Base-by-base conservation (phyloP, 1,284 basidiomycete species). In the Sporisorium graminicola region DNA sequence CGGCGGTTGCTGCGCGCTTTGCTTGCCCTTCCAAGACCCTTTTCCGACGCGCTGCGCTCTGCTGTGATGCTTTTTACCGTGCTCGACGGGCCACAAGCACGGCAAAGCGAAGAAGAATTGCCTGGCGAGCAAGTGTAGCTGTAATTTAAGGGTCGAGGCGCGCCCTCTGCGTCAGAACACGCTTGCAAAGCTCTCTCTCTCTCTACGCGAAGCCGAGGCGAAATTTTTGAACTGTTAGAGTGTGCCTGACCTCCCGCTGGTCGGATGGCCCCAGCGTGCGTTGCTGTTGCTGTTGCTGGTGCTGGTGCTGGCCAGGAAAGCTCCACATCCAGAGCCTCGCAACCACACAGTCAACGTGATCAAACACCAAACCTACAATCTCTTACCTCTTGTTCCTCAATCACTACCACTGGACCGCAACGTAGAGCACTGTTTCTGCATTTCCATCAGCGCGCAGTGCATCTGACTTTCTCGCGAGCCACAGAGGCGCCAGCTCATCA, bases 401-500 rank as follows among this genome's bases (percentile, higher is more conserved):
- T 35, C 35, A 35, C 13, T 35, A 10, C 29, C 10, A 35, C 7
- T 13, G 3, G 35, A 13, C 3, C 35, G 14, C 8, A 35, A 35
- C 7, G 35, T 13, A 35, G 10, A 4, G 37, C 16, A 9, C 20
- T 43, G 22, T 33, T 43, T 18, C 16, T 18, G 16, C 37, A 40
- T 40, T 46, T 27, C 50, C 4, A 18, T 26, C 35, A 53, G 24
- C 10, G 47, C 26, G 14, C 16, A 24, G 47, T n/a, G 14, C 16
- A 24, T 52, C 9, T 16, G 49, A 12, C 31, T 40, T 22, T 47
- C 37, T 24, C 5, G 12, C 13, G 3, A 55, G 27, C 12, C 43
- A 27, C 12, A 31, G 10, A 9, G 29, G 22, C 8, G n/a, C n/a
- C 42, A n/a, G 24, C 18, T 40, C 44, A 26, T 37, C 60, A 83